Conservation (phyloP, 2,329 filamentous ascomycete species). For the Aspergillus neotritici region DNA sequence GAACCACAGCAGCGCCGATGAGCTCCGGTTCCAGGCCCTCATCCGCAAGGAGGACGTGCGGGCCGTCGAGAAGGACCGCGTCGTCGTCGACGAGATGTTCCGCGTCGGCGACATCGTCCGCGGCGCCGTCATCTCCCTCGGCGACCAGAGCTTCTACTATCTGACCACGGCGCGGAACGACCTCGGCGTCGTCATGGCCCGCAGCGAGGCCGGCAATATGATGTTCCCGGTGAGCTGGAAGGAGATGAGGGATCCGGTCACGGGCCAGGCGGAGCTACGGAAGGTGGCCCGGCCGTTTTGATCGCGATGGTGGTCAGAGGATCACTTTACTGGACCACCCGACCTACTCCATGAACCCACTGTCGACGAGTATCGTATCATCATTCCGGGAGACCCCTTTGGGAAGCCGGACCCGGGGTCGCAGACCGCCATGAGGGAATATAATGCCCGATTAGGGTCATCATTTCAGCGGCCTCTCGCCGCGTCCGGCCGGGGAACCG, state of each 20-base stretch:
- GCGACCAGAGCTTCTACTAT: conserved; percentile 93
- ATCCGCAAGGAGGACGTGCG: conserved; percentile 87
- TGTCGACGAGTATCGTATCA: too few species aligned
- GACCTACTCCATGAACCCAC: too few species aligned
- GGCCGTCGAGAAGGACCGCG: conserved; percentile 91
- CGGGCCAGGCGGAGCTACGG: conserved; percentile 67
- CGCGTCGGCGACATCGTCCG: conserved; percentile 87
- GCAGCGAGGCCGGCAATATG: conserved; percentile 76
- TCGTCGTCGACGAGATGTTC: conserved; percentile 86
- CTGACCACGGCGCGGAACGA: conserved; percentile 88
- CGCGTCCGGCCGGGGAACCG: too few species aligned
- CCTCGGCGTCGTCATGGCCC: conserved; percentile 87
- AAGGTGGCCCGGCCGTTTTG: conserved; percentile 93
- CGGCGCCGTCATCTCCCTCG: conserved; percentile 81
- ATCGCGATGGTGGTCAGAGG: conserved; percentile 27
- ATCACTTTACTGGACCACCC: not conserved
- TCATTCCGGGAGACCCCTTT: too few species aligned
- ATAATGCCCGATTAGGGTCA: too few species aligned
- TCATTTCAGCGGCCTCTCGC: too few species aligned
- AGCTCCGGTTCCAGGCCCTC: conserved; percentile 68
- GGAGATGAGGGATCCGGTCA: conserved; percentile 81
- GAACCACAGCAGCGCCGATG: conserved; percentile 51
- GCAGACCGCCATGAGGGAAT: too few species aligned
- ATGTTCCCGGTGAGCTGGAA: conserved; percentile 96
- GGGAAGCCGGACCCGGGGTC: too few species aligned